phyloP scores from a whole-genome alignment of 805 yeast genomes.

The Lipomyces mesembrius region DNA sequence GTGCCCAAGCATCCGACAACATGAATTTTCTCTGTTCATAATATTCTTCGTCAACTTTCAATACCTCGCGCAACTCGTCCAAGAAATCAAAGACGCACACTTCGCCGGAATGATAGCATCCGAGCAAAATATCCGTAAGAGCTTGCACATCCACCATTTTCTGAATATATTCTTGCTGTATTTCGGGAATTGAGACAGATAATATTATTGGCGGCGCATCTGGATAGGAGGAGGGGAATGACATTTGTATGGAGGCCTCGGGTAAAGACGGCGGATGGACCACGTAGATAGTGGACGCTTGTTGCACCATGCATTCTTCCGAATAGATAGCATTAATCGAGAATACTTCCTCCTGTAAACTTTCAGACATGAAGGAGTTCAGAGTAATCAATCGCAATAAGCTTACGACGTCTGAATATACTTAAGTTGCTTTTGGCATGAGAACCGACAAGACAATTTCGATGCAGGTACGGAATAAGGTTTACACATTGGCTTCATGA shows the following conservation, averaged over 20 bases:
- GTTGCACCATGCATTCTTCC: slow-evolving; percentile 59
- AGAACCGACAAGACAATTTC: background rate
- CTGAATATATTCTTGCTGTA: background rate
- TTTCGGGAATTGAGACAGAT: slow-evolving; percentile 52
- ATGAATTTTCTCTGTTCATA: slow-evolving; percentile 34
- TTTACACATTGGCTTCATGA: background rate
- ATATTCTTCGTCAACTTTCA: slow-evolving; percentile 45
- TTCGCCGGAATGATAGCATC: slow-evolving; percentile 60
- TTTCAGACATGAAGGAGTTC: slow-evolving; percentile 46
- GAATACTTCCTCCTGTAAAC: slow-evolving; percentile 70
- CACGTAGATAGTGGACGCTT: slow-evolving; percentile 50
- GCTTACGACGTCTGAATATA: background rate
- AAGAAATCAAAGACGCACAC: slow-evolving; percentile 83
- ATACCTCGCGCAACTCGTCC: slow-evolving; percentile 51
- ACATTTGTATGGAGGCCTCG: slow-evolving; percentile 62
- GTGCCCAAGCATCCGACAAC: slow-evolving; percentile 21
- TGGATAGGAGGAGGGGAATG: slow-evolving; percentile 78
- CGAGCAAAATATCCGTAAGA: slow-evolving; percentile 53
- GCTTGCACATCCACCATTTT: slow-evolving; percentile 5
- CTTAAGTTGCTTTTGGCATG: background rate
- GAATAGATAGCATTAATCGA: slow-evolving; percentile 83
- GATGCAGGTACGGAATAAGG: background rate
- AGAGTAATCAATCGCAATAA: background rate
- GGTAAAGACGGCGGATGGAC: slow-evolving; percentile 46
- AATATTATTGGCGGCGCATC: slow-evolving; percentile 61